phyloP scores from a whole-genome alignment of 2,329 filamentous ascomycete species.

The Nemania sp. region DNA sequence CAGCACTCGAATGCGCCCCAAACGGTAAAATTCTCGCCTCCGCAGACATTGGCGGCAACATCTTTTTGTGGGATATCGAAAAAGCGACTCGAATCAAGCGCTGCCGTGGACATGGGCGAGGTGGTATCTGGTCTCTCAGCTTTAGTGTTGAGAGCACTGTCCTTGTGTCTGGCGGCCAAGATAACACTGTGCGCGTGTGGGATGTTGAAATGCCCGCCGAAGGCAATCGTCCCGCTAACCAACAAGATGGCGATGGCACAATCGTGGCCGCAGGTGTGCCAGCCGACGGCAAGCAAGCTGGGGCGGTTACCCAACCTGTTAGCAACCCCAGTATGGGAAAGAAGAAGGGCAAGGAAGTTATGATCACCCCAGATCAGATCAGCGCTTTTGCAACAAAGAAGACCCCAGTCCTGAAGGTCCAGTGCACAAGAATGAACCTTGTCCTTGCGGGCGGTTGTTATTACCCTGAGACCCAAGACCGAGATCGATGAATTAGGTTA shows the following conservation, averaged over 20 bases:
- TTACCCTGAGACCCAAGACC: constrained; percentile 60
- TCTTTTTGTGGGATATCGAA: constrained; percentile 94
- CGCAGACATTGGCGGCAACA: constrained; percentile 87
- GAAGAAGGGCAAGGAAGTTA: constrained; percentile 91
- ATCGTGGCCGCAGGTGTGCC: constrained; percentile 58
- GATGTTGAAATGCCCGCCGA: constrained; percentile 82
- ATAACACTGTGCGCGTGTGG: constrained; percentile 94
- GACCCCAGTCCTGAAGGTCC: constrained; percentile 90
- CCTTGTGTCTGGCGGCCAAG: constrained; percentile 88
- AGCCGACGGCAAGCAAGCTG: constrained; percentile 55
- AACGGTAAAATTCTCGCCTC: constrained; percentile 93
- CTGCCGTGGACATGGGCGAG: constrained; percentile 92
- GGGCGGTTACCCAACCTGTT: constrained; percentile 49
- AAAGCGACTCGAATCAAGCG: constrained; percentile 89
- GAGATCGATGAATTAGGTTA: constrained; percentile 40
- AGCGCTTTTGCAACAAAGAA: constrained; percentile 96
- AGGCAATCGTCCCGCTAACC: constrained; percentile 56
- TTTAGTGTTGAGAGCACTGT: constrained; percentile 95
- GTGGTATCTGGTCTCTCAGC: constrained; percentile 91
- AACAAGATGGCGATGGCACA: constrained; percentile 54
- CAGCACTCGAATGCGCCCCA: constrained; percentile 84
- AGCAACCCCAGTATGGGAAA: constrained; percentile 57
- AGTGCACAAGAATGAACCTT: constrained; percentile 95
- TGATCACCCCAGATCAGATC: constrained; percentile 93
- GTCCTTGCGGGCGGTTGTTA: constrained; percentile 85